Evolutionary conservation across 1,139 yeast species (phyloP), one percentile per base, ranked within the genome.

Genomic region (Hansenula sp.): DNA sequence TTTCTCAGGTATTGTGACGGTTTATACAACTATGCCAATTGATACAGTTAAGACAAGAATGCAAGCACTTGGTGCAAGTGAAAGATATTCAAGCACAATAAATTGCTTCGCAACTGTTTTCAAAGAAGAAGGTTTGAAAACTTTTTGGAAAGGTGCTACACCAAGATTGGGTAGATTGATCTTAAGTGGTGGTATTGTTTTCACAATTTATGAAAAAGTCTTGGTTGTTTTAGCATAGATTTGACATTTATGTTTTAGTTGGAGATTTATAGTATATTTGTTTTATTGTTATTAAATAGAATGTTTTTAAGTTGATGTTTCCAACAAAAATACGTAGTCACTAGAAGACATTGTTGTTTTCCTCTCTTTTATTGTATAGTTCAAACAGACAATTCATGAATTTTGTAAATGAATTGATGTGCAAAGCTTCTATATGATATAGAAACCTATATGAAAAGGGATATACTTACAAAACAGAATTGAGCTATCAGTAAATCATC

Each of bases 141-240:
- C 97, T 5, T 89, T 90, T 69, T 93, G 99, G 99, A 88, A 88
- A 67, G 99, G 99, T 48, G 96, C 98, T 35, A 91, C 98, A 2
- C 99, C 99, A 41, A 76, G 99, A 61, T 71, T 93, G 52, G 99
- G 98, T 3, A 77, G 99, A 56, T 75, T 93, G 60, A 81, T 91
- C 37, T 74, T 93, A 60, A 85, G 96, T 68, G 98, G 98, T 46
- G 98, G 98, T 54, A 91, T 91, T 53, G 97, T 91, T 15, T 91
- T 91, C 66, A 91, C 97, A 30, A 86, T 91, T 46, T 91, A 91
- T 64, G 98, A 91, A 63, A 87, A 89, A 68, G 85, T 91, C 71
- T 71, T 91, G 66, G 78, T 76, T 25, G 52, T 86, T 15, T 61
- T 87, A 61, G 65, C 57, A 36, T 65, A 52, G 33, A 21, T n/a